Evolutionary conservation across 1,139 yeast species (phyloP), one percentile per base, ranked within the genome.

Genomic region (Pneumocystis murina): DNA sequence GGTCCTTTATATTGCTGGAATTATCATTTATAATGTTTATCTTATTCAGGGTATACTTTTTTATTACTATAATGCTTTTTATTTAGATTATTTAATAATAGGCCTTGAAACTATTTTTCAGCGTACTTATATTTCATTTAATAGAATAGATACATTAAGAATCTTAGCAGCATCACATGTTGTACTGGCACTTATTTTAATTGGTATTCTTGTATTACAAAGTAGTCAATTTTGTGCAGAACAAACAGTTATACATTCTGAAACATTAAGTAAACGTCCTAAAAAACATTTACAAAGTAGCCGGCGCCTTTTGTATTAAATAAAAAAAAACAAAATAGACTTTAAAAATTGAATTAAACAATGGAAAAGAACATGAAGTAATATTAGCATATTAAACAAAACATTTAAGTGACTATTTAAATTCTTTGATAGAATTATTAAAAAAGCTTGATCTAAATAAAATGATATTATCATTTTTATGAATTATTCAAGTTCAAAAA

Each of bases 51-150:
- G 55, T 24, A 48, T 24, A 8, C 1, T 40, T 7, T 10, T 20
- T 5, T 24, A 8, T 48, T 1, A 10, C 10, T 10, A 20, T 8
- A 43, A 8, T 17, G 1, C 28, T 20, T 4, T 43, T 16, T 10
- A 8, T 43, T 20, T 17, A 71, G 86, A 96, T 70, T 92, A 92
- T 75, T 78, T 92, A 69, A 82, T 91, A 74, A 83, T 87, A 63
- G 98, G 98, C 62, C 79, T 85, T 62, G 81, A 81, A 70, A 82
- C 94, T 63, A 83, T 89, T 66, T 71, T 82, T 39, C 75, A 80
- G 66, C 90, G 91, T 60, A 78, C 82, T 66, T 92, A 97, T 97
- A 97, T 96, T 68, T 97, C 92, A 64, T 96, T 92, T 63, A 89
- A 87, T 71, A 83, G 81, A 73, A 78, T 79, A 67, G 89, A 96